Evolutionary conservation across 2,329 filamentous ascomycete species (phyloP).

Genomic region (Colletotrichum sp.): DNA sequence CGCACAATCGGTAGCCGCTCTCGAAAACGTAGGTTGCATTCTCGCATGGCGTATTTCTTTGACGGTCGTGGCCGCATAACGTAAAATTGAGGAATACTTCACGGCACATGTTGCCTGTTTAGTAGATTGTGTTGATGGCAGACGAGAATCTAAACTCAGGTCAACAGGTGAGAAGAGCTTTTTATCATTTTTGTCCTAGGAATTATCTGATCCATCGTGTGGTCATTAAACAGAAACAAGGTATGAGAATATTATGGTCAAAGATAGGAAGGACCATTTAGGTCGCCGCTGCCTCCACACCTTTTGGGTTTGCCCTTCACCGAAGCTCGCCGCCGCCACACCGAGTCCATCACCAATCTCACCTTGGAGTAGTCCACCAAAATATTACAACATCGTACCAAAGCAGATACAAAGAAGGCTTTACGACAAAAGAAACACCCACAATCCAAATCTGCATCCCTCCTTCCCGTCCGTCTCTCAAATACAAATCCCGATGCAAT

Average conservation of each 20-base stretch:
- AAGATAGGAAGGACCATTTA: background rate
- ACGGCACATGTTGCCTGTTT: background rate
- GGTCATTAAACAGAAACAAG: background rate
- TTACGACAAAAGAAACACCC: background rate
- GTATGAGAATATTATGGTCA: background rate
- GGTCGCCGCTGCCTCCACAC: background rate
- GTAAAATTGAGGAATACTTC: background rate
- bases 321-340: background rate
- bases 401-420: background rate
- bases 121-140: background rate
- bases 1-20: background rate
- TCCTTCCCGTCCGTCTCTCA: background rate
- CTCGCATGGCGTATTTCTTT: background rate
- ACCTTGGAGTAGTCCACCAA: background rate
- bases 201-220: background rate
- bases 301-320: background rate
- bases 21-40: background rate
- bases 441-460: background rate
- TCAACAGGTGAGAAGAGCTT: background rate
- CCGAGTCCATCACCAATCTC: background rate
- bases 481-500: slow-evolving; percentile 36
- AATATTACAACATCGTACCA: background rate
- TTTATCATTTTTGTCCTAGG: background rate
- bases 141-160: background rate
- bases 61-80: background rate